Conservation (phyloP, 495 filamentous ascomycete genomes). For the Penicillium angulare region DNA sequence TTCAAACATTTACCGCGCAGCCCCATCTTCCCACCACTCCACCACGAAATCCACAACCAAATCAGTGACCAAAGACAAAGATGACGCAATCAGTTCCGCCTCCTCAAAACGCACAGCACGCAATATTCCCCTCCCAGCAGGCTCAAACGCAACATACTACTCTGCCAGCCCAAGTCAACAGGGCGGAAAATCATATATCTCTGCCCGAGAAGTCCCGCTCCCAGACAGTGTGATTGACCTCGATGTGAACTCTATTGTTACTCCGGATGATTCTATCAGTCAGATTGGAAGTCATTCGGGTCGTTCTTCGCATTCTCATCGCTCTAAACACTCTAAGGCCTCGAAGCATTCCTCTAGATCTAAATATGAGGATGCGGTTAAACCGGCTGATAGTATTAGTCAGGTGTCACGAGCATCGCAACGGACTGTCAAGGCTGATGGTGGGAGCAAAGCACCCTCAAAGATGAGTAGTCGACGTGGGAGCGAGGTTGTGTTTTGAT, state of each 20-base stretch:
- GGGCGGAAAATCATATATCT: slow-evolving; percentile 28
- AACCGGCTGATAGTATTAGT: slow-evolving; percentile 67
- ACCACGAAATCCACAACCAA: slow-evolving; percentile 1
- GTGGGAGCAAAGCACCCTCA: slow-evolving; percentile 25
- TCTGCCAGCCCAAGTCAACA: slow-evolving; percentile 11
- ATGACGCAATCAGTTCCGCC: slow-evolving; percentile 19
- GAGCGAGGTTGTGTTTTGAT: not conserved
- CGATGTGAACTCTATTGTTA: slow-evolving; percentile 35
- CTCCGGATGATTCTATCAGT: slow-evolving; percentile 40
- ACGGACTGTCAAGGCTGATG: slow-evolving; percentile 36
- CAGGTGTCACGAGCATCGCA: slow-evolving; percentile 50
- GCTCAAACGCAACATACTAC: slow-evolving; percentile 15
- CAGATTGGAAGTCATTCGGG: slow-evolving; percentile 29
- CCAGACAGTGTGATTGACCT: slow-evolving; percentile 46
- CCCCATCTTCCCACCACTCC: slow-evolving; percentile 15
- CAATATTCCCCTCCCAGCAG: slow-evolving; percentile 28
- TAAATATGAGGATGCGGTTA: slow-evolving; percentile 44
- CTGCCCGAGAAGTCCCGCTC: slow-evolving; percentile 42
- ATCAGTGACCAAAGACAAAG: slow-evolving; percentile 5
- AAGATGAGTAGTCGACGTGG: slow-evolving; percentile 30
- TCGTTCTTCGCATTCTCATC: slow-evolving; percentile 26
- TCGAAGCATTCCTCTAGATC: slow-evolving; percentile 19
- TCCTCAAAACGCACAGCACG: slow-evolving; percentile 32
- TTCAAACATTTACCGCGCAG: slow-evolving; percentile 16
- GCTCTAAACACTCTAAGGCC: slow-evolving; percentile 30